A percentile compares a stretch with the other conserved stretches of the same genome.
These are phyloP conservation scores for Diplodia scrobiculata DNA, from an alignment of 2,329 filamentous ascomycete genomes.

Conservation along the genomic window DNA sequence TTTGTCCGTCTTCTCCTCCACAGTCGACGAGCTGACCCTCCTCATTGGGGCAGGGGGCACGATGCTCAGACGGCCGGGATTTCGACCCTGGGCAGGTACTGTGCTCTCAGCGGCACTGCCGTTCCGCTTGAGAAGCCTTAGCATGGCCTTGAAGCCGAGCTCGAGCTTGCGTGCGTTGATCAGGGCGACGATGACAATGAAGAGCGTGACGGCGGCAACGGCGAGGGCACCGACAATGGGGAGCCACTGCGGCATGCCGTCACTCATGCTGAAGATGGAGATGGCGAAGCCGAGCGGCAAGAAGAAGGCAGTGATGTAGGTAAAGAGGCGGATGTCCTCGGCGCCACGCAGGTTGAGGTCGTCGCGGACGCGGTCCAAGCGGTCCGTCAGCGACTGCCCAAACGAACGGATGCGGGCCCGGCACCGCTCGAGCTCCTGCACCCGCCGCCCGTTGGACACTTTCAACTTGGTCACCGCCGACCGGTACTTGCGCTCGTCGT, in stretches of 20 bases:
- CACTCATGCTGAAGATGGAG: constrained; percentile 41
- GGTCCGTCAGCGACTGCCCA: constrained; percentile 31
- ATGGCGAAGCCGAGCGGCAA: constrained; percentile 40
- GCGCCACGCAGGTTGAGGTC: constrained; percentile 33
- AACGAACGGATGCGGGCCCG: constrained; percentile 29
- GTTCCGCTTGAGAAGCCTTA: not conserved
- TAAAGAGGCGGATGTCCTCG: constrained; percentile 42
- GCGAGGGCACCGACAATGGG: constrained; percentile 4
- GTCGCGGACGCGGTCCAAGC: constrained; percentile 32
- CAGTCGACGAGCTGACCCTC: not conserved
- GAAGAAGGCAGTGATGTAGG: constrained; percentile 44
- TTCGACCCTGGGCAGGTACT: too few species aligned
- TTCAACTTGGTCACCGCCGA: constrained; percentile 32
- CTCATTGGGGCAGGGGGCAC: not conserved
- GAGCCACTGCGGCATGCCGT: constrained; percentile 31
- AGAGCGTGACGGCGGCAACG: constrained; percentile 11
- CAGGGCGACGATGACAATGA: constrained; percentile 10
- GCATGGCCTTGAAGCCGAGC: constrained; percentile 5
- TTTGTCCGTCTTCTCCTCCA: not conserved
- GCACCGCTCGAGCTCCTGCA: constrained; percentile 8
- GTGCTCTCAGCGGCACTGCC: not conserved
- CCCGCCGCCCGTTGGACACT: constrained; percentile 24
- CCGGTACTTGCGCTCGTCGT: constrained; percentile 40
- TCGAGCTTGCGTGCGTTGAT: constrained; percentile 8
- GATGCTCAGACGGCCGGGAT: not conserved